Percentiles rank a stretch among this genome's conserved stretches.
phyloP scores from a whole-genome alignment of 352 stramenopile species.

The Phytopythium boreale region DNA sequence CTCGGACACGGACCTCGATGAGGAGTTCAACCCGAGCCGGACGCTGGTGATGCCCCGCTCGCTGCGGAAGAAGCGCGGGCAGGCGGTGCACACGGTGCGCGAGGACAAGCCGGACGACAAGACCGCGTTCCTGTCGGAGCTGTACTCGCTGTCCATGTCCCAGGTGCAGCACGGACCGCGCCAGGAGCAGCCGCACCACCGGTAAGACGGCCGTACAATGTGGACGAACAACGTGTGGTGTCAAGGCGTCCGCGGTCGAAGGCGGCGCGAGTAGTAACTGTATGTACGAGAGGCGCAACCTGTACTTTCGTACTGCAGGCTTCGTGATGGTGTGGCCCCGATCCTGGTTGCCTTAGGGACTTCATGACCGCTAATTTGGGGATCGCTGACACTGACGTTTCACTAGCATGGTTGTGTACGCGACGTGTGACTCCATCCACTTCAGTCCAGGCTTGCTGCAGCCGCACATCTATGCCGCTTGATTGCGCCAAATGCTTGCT shows the following conservation, averaged over 20 bases:
- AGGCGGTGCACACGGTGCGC: neutral
- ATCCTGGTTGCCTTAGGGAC: no score
- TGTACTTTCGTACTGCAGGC: no score
- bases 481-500: no score
- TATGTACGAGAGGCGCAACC: neutral
- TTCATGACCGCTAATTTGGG: no score
- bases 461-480: no score
- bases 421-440: no score
- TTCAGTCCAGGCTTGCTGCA: no score
- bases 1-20: conserved; percentile 11
- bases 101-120: conserved; percentile 21
- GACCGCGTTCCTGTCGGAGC: conserved; percentile 35
- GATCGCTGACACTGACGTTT: no score
- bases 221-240: neutral
- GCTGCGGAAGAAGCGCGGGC: conserved; percentile 16
- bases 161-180: conserved; percentile 15
- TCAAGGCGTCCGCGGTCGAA: neutral
- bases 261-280: neutral
- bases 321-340: no score
- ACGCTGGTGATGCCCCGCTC: conserved; percentile 23
- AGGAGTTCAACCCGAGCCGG: conserved; percentile 10
- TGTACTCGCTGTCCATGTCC: conserved; percentile 36
- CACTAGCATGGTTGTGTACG: no score
- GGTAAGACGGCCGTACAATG: neutral
- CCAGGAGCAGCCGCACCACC: neutral